These are phyloP conservation scores for Hirsutella rhossiliensis DNA, from an alignment of 2,329 filamentous ascomycete species.

Conservation along the genomic window DNA sequence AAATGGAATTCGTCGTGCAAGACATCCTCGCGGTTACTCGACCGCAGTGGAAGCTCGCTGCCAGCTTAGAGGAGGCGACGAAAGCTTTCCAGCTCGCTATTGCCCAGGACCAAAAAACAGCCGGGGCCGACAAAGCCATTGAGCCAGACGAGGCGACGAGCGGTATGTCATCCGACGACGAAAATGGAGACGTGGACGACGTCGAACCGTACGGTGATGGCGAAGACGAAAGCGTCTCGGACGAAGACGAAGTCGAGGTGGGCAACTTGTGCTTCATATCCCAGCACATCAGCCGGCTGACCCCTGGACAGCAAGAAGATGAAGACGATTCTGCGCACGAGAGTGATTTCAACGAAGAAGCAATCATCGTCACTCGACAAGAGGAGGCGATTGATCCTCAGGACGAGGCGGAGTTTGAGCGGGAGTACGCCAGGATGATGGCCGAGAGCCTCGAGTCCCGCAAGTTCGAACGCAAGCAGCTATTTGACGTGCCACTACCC, in stretches of 20 bases:
- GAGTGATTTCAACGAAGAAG: conserved; percentile 69
- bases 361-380: conserved; percentile 81
- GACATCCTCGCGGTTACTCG: conserved; percentile 78
- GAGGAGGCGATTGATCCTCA: conserved; percentile 87
- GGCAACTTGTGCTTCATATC: conserved; percentile 5
- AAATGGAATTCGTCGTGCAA: conserved; percentile 92
- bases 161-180: conserved; percentile 65
- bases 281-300: background rate
- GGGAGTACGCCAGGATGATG: conserved; percentile 98
- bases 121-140: conserved; percentile 53
- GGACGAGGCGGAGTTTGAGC: conserved; percentile 92
- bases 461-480: conserved; percentile 87
- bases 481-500: conserved; percentile 95
- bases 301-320: conserved; percentile 27
- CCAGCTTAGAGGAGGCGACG: conserved; percentile 70
- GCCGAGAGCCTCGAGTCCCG: conserved; percentile 89
- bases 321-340: conserved; percentile 38
- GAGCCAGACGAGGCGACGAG: conserved; percentile 66
- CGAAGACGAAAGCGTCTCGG: conserved; percentile 46
- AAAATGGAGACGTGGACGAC: conserved; percentile 54
- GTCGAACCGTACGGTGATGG: conserved; percentile 48
- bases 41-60: conserved; percentile 84
- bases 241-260: conserved; percentile 49
- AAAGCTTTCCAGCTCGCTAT: conserved; percentile 80
- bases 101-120: conserved; percentile 74